Base-by-base conservation (phyloP, 2,329 filamentous ascomycete species). In the Hypoxylon sp. region DNA sequence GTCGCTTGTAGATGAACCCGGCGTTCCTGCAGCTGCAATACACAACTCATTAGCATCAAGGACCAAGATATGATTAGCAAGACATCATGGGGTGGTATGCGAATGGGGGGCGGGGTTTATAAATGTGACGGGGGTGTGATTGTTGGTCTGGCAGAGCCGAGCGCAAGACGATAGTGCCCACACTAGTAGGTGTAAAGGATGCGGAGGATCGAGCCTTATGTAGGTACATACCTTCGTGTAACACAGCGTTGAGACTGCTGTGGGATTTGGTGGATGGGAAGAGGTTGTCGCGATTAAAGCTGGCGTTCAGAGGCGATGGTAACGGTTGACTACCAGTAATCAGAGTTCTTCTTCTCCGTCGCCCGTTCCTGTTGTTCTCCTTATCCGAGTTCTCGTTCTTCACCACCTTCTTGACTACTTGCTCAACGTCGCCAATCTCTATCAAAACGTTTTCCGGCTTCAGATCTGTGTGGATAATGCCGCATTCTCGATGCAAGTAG, bases 371-470 rank as follows among this genome's bases (percentile, higher is more conserved):
- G 77, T 97, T 94, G 78, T 94, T 94, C 78, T 97, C 93, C 80
- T 96, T 96, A 67, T 92, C 91, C 62, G 75, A 77, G 60, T 82
- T 76, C 53, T 96, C 92, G 68, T 90, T 93, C 81, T 97, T 95
- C 60, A 99, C 95, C 70, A 97, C 95, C 67, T 93, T 94, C 82
- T 97, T 95, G 64, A 99, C 96, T 69, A 98, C 98, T 80, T 98
- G 93, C 83, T 99, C 96, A 53, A 99, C 96, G 75, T 99, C 96
- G 72, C 96, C 96, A 77, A 99, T 98, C 82, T 99, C 96, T 78
- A 99, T 98, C 72, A 99, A 85, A 32, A 99, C 96, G 77, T 99
- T 99, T 79, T 99, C 96, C 51, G 96, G 96, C 81, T 99, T 98
- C 74, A 98, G 83, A 78, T 98, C 95, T 67, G 96, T 98, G 81